Evolutionary conservation across 2,329 filamentous ascomycete genomes (phyloP).

Genomic region (Sporothrix variecibatus): DNA sequence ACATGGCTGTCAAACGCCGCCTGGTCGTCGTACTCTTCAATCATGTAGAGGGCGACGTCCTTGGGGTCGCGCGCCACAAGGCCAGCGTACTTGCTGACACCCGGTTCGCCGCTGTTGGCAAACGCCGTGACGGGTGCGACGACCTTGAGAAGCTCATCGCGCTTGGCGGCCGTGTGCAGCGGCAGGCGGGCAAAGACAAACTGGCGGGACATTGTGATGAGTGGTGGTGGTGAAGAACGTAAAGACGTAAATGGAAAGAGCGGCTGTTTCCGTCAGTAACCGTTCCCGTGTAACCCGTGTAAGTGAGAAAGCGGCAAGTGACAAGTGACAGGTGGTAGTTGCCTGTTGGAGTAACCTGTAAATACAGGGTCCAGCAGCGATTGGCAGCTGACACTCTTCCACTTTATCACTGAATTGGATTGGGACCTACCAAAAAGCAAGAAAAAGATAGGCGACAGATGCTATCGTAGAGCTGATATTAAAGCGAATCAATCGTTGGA

Average conservation of each 20-base stretch:
- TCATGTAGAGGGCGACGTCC: constrained; percentile 18
- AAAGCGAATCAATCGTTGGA: neutral
- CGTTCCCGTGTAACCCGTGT: neutral
- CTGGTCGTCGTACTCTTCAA: constrained; percentile 17
- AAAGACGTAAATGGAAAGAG: neutral
- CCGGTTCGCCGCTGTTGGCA: constrained; percentile 9
- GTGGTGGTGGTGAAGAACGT: neutral
- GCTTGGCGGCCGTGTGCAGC: neutral
- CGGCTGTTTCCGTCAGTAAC: neutral
- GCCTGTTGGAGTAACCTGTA: neutral
- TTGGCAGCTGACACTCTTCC: neutral
- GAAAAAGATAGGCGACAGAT: neutral
- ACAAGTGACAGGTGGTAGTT: neutral
- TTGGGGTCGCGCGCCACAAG: neutral
- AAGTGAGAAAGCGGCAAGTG: neutral
- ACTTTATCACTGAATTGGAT: neutral
- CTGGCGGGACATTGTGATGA: neutral
- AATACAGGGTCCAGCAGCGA: neutral
- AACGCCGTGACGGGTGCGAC: constrained; percentile 1
- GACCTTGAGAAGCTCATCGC: neutral
- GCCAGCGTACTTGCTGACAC: constrained; percentile 16
- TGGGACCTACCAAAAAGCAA: neutral
- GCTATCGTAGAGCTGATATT: neutral
- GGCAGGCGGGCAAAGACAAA: constrained; percentile 20
- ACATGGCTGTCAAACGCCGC: constrained; percentile 10